These are phyloP conservation scores for Cladorrhinum sp. DNA, from an alignment of 2,329 filamentous ascomycete species.

Conservation along the genomic window DNA sequence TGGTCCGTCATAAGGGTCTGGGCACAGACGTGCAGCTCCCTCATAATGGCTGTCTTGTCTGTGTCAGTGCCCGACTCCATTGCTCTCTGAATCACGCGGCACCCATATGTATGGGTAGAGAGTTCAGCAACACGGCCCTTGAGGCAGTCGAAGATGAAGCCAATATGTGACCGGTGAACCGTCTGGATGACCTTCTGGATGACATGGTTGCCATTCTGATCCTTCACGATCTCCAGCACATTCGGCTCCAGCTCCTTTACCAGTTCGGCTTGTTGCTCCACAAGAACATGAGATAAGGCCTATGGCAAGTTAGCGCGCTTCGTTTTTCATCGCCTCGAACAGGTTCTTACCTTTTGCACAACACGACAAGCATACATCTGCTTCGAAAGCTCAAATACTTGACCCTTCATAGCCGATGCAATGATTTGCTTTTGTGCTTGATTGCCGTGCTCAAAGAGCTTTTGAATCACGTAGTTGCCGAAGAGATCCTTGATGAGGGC, in stretches of 20 bases:
- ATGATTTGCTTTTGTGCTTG: slow-evolving; percentile 88
- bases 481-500: slow-evolving; percentile 96
- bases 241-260: slow-evolving; percentile 78
- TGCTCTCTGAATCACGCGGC: slow-evolving; percentile 88
- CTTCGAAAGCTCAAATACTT: slow-evolving; percentile 72
- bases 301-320: slow-evolving; percentile 34
- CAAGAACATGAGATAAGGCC: slow-evolving; percentile 85
- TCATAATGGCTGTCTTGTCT: slow-evolving; percentile 69
- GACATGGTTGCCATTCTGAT: slow-evolving; percentile 94
- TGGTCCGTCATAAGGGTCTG: slow-evolving; percentile 75
- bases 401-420: slow-evolving; percentile 82
- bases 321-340: not conserved
- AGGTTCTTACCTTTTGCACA: slow-evolving; percentile 73
- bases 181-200: slow-evolving; percentile 89
- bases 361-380: slow-evolving; percentile 95
- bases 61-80: slow-evolving; percentile 75
- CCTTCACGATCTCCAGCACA: slow-evolving; percentile 73
- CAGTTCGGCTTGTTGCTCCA: slow-evolving; percentile 84
- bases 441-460: slow-evolving; percentile 93
- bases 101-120: slow-evolving; percentile 79
- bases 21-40: slow-evolving; percentile 73
- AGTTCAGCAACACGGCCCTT: slow-evolving; percentile 70
- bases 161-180: slow-evolving; percentile 72
- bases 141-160: slow-evolving; percentile 81
- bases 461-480: slow-evolving; percentile 97